These are phyloP conservation scores for Xylaria sp. DNA, from an alignment of 2,329 filamentous ascomycete species.

Conservation along the genomic window DNA sequence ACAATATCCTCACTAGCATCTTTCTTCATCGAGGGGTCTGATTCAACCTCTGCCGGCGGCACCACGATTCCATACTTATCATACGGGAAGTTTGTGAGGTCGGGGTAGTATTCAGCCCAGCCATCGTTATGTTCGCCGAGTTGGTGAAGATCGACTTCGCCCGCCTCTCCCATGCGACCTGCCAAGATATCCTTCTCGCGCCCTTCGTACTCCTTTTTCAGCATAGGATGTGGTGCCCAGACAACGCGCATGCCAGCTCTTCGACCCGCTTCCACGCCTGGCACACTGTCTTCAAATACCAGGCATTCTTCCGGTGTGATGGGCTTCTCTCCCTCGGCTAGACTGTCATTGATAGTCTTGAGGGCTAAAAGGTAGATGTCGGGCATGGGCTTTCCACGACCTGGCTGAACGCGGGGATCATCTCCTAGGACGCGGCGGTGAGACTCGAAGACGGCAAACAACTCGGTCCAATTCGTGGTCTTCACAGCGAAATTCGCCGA, in stretches of 20 bases:
- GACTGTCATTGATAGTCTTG: conserved; percentile 81
- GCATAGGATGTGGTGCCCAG: conserved; percentile 87
- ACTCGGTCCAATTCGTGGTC: conserved; percentile 68
- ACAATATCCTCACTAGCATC: conserved; percentile 46
- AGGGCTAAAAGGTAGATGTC: conserved; percentile 94
- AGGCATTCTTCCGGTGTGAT: conserved; percentile 88
- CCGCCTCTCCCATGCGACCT: conserved; percentile 78
- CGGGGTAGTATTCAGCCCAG: conserved; percentile 67
- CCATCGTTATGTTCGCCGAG: conserved; percentile 69
- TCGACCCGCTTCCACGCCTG: conserved; percentile 89
- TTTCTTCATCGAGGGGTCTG: conserved; percentile 57
- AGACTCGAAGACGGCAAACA: conserved; percentile 74
- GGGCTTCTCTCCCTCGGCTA: conserved; percentile 69
- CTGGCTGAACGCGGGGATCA: conserved; percentile 78
- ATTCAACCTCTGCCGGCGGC: conserved; percentile 57
- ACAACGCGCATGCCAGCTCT: conserved; percentile 94
- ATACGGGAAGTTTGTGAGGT: conserved; percentile 67
- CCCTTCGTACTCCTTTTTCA: conserved; percentile 80
- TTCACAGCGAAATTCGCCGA: conserved; percentile 80
- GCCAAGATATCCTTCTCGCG: conserved; percentile 85
- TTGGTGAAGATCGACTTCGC: conserved; percentile 64
- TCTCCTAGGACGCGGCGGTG: conserved; percentile 86
- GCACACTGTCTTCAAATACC: conserved; percentile 95
- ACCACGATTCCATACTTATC: conserved; percentile 68
- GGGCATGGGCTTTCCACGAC: conserved; percentile 91